Evolutionary conservation across 768 basidiomycete species (phyloP).

Genomic region (Clathrus columnatus): DNA sequence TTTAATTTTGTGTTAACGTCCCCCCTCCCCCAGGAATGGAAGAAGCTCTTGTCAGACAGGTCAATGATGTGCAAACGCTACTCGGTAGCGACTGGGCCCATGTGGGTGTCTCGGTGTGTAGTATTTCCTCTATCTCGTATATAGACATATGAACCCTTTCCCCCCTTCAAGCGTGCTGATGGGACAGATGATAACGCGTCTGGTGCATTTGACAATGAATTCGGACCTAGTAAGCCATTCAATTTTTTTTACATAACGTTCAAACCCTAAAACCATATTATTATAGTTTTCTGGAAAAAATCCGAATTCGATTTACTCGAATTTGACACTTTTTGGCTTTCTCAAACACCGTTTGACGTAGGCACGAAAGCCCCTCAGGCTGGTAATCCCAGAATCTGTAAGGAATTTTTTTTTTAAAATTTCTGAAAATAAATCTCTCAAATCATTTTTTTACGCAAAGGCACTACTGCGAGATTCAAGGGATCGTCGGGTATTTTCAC

Average conservation of each 20-base stretch:
- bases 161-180: neutral
- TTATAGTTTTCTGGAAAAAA: constrained; percentile 30
- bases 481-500: constrained; percentile 24
- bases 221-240: neutral
- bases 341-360: constrained; percentile 18
- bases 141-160: neutral
- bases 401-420: neutral
- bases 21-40: constrained; percentile 32
- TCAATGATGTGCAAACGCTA: constrained; percentile 43
- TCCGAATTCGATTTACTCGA: constrained; percentile 22
- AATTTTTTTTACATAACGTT: too few species aligned
- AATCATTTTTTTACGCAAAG: constrained; percentile 3
- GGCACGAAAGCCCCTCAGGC: neutral
- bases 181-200: neutral
- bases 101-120: neutral
- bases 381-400: neutral
- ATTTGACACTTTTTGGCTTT: constrained; percentile 48
- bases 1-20: neutral
- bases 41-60: constrained; percentile 47
- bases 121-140: neutral
- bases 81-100: constrained; percentile 42
- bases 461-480: neutral
- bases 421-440: too few species aligned
- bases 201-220: neutral
- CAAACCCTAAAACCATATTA: too few species aligned